Evolutionary conservation across 306 rosid genomes (phyloP), one percentile per base, ranked within the genome.

Genomic region (Macrotyloma uniflorum): DNA sequence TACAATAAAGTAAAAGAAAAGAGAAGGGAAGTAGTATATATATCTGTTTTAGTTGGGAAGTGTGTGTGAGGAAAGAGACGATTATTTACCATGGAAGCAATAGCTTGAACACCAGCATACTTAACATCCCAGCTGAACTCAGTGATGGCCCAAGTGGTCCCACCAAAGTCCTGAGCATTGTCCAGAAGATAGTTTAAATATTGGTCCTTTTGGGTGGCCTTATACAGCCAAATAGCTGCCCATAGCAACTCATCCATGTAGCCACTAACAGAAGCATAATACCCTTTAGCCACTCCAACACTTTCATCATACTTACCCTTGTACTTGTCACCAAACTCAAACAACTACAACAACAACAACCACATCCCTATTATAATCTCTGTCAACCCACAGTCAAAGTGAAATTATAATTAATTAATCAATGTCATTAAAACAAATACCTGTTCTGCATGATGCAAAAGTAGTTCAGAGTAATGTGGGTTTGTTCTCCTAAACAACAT

Each of bases 51-150:
- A 26, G 2, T 26, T 40, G 46, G 14, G 46, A 3, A 40, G 46
- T 40, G 46, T 9, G 35, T 3, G 5, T 4, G 46, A 36, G 42
- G 42, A 36, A 8, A 36, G 43, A 38, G 43, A 38, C 0, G 43
- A 38, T 38, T 38, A 6, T 2, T 42, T 10, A 91, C 97, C 96
- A 80, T 90, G 11, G 96, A 88, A 59, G 95, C 93, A 79, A 90
- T 72, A 82, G 83, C 61, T 82, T 93, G 98, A 79, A 93, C 69
- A 36, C 89, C 98, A 30, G 83, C 89, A 23, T 87, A 91, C 68
- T 93, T 93, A 16, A 90, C 88, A 67, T 93, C 98, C 98, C 96
- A 91, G 33, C 97, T 91, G 22, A 91, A 93, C 64, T 91, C 98
- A 47, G 86, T 75, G 45, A 91, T 88, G 75, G 93, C 72, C 97